A percentile compares a stretch with the other conserved stretches of the same genome.
Conservation (phyloP, 495 filamentous ascomycete genomes). For the Podospora australis region DNA sequence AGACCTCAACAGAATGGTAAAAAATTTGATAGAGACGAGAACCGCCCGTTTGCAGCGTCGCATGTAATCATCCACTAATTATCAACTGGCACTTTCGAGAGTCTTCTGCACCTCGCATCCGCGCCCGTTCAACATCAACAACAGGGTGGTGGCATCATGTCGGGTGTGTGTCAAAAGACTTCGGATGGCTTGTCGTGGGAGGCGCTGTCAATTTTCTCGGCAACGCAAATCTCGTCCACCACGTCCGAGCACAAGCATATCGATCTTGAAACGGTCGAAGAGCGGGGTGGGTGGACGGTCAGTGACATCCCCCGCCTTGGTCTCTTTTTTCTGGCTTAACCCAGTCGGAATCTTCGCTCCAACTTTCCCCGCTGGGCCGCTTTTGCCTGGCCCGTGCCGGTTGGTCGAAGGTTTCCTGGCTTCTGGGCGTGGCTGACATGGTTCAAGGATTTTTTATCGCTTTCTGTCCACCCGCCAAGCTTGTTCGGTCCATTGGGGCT, state of each 20-base stretch:
- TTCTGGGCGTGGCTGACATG: conserved; percentile 9
- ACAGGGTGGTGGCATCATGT: neutral
- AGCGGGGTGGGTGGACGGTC: conserved; percentile 11
- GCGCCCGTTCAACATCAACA: no score
- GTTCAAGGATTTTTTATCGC: neutral
- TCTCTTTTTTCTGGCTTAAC: conserved; percentile 7
- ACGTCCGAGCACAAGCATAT: no score
- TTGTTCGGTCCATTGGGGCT: neutral
- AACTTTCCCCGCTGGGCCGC: neutral
- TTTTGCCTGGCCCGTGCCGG: conserved; percentile 7
- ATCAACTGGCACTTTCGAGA: no score
- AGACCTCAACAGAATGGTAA: no score
- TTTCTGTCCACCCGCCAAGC: neutral
- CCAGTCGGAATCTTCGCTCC: conserved; percentile 1
- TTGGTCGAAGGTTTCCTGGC: conserved; percentile 6
- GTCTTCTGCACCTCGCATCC: no score
- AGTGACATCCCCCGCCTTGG: no score
- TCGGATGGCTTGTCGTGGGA: neutral
- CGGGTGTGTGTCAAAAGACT: no score
- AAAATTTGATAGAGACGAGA: no score
- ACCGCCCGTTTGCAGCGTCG: no score
- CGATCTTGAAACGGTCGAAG: conserved; percentile 14
- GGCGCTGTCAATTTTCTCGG: neutral
- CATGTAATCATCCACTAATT: no score
- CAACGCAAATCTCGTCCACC: conserved; percentile 7